Conservation (phyloP, 192 early-diverging fungal species). For the Entophlyctis luteolus region DNA sequence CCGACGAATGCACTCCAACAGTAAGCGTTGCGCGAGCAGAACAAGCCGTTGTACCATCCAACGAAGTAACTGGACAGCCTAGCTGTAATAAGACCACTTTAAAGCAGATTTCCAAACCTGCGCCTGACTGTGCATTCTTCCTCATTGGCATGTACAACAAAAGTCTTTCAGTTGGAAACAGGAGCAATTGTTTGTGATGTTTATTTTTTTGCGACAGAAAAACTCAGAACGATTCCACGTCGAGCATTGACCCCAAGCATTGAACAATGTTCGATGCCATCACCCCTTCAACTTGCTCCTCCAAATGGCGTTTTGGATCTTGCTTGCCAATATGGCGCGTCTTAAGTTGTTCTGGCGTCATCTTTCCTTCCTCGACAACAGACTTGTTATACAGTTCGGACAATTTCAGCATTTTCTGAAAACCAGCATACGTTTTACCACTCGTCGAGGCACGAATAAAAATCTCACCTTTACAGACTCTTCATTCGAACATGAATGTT, state of each 20-base stretch:
- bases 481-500: constrained; percentile 81
- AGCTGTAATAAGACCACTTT: too few relatives aligned
- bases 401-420: constrained; percentile 77
- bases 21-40: too few relatives aligned
- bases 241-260: constrained; percentile 86
- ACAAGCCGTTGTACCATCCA: too few relatives aligned
- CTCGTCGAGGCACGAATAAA: too few relatives aligned
- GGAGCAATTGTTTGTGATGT: neutral
- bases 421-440: too few relatives aligned
- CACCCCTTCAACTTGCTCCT: constrained; percentile 82
- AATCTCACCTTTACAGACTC: constrained; percentile 73
- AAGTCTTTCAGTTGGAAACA: too few relatives aligned
- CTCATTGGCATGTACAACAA: too few relatives aligned
- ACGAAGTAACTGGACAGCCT: too few relatives aligned
- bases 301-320: constrained; percentile 98
- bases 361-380: constrained; percentile 90
- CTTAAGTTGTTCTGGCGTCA: constrained; percentile 91
- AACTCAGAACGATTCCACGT: constrained; percentile 65
- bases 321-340: constrained; percentile 99
- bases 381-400: constrained; percentile 97
- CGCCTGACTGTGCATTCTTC: too few relatives aligned
- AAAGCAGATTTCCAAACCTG: too few relatives aligned
- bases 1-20: too few relatives aligned
- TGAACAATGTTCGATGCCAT: constrained; percentile 98
- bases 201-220: neutral